These are phyloP conservation scores for Kluyveromyces aestuarii DNA, from an alignment of 805 yeast species.

Conservation along the genomic window DNA sequence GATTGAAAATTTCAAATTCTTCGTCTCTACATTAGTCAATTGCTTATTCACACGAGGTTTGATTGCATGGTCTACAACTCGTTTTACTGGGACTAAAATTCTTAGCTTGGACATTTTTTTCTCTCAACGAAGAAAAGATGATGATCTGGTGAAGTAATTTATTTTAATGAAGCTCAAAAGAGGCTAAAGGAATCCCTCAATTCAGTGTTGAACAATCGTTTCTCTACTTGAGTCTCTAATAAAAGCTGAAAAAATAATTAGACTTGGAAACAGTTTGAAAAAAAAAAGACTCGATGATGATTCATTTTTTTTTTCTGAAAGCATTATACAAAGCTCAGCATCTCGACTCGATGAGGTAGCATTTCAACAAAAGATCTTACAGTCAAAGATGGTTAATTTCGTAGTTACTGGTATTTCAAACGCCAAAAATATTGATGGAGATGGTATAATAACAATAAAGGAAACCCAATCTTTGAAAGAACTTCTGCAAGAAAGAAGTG, in stretches of 20 bases:
- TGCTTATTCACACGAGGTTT: constrained; percentile 88
- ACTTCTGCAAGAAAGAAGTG: background rate
- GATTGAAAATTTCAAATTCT: constrained; percentile 85
- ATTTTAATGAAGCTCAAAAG: no score
- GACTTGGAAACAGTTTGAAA: no score
- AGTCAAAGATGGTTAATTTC: background rate
- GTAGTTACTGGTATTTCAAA: constrained; percentile 1
- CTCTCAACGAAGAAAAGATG: background rate
- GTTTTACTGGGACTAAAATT: constrained; percentile 87
- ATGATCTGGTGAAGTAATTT: no score
- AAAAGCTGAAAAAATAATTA: no score
- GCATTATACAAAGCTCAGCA: no score
- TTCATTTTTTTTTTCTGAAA: no score
- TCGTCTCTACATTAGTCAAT: constrained; percentile 67
- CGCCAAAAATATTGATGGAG: background rate
- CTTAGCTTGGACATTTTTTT: constrained; percentile 14
- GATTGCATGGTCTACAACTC: constrained; percentile 89
- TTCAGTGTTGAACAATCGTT: no score
- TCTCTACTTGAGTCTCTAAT: no score
- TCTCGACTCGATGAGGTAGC: background rate
- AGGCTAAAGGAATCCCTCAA: no score
- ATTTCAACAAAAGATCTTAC: background rate
- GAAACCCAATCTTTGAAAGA: background rate
- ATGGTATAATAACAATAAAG: background rate
- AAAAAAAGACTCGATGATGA: no score